phyloP scores from a whole-genome alignment of 1,139 yeast species.

The Debaryomyces coudertii region DNA sequence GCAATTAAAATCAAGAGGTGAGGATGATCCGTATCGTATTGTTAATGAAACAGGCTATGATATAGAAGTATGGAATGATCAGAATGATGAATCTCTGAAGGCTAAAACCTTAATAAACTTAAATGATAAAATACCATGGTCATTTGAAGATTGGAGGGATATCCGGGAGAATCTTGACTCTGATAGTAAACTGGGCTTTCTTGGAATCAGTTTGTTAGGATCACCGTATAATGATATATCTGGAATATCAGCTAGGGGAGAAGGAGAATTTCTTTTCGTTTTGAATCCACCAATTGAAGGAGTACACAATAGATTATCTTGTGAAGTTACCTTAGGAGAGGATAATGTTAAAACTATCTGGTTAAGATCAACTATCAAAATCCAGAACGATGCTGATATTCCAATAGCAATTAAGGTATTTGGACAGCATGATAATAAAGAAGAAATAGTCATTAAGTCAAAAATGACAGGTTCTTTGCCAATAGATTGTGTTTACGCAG shows the following conservation, averaged over 20 bases:
- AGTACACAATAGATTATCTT: slow-evolving; percentile 72
- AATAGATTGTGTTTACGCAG: slow-evolving; percentile 64
- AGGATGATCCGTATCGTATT: slow-evolving; percentile 80
- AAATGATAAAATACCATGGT: slow-evolving; percentile 71
- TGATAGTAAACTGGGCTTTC: slow-evolving; percentile 58
- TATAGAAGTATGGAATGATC: slow-evolving; percentile 75
- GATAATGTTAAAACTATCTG: slow-evolving; percentile 79
- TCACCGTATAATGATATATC: slow-evolving; percentile 58
- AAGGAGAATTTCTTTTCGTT: slow-evolving; percentile 79
- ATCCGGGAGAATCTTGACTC: slow-evolving; percentile 80
- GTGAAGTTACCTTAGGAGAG: slow-evolving; percentile 68
- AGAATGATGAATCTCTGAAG: slow-evolving; percentile 20
- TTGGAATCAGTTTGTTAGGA: slow-evolving; percentile 62
- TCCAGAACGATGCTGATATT: slow-evolving; percentile 73
- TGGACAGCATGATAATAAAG: slow-evolving; percentile 18
- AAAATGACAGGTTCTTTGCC: slow-evolving; percentile 69
- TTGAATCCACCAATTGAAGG: slow-evolving; percentile 64
- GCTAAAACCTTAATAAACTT: slow-evolving; percentile 45
- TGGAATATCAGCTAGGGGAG: slow-evolving; percentile 70
- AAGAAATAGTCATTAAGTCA: slow-evolving; percentile 48
- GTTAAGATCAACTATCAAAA: slow-evolving; percentile 71
- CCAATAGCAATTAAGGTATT: slow-evolving; percentile 50
- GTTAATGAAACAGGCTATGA: slow-evolving; percentile 85
- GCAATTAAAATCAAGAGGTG: slow-evolving; percentile 67
- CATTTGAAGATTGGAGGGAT: slow-evolving; percentile 91